These are phyloP conservation scores for Thyridium curvatum DNA, from an alignment of 2,329 filamentous ascomycete genomes.

Conservation along the genomic window DNA sequence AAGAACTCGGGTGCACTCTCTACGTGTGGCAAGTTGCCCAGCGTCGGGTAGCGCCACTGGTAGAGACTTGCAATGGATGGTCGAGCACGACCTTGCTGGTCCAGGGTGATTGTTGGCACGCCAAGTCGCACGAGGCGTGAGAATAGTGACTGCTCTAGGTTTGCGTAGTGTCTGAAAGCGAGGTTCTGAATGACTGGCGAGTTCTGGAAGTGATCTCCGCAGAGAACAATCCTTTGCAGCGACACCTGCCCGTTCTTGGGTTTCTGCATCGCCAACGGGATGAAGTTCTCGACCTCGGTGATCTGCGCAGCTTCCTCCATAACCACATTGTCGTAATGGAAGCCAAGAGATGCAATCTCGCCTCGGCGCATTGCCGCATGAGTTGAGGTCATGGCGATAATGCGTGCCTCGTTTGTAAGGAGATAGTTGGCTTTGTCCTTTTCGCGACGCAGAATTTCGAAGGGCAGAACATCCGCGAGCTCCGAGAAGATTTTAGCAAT, in stretches of 20 bases:
- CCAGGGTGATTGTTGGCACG: constrained; percentile 83
- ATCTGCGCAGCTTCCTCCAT: constrained; percentile 99
- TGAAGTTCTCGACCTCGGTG: constrained; percentile 95
- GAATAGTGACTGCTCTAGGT: constrained; percentile 93
- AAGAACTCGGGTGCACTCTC: constrained; percentile 64
- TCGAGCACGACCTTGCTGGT: constrained; percentile 88
- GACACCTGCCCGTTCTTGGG: constrained; percentile 65
- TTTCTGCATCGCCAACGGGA: constrained; percentile 88
- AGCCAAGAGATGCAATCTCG: constrained; percentile 87
- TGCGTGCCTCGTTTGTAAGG: constrained; percentile 89
- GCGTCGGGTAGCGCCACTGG: constrained; percentile 80
- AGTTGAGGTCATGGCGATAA: constrained; percentile 97
- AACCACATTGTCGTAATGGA: constrained; percentile 94
- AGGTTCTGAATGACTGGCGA: constrained; percentile 92
- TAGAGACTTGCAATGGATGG: constrained; percentile 85
- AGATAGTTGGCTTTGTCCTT: constrained; percentile 95
- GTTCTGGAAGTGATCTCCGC: constrained; percentile 94
- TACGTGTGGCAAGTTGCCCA: constrained; percentile 75
- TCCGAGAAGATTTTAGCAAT: constrained; percentile 87
- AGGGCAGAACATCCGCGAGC: constrained; percentile 86
- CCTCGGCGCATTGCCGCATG: constrained; percentile 91
- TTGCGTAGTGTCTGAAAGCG: constrained; percentile 90
- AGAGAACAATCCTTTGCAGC: constrained; percentile 83
- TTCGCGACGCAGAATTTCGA: constrained; percentile 84
- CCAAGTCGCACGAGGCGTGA: constrained; percentile 84